Base-by-base conservation (phyloP, 305 asterid genomes). In the Fraxinus albicans region DNA sequence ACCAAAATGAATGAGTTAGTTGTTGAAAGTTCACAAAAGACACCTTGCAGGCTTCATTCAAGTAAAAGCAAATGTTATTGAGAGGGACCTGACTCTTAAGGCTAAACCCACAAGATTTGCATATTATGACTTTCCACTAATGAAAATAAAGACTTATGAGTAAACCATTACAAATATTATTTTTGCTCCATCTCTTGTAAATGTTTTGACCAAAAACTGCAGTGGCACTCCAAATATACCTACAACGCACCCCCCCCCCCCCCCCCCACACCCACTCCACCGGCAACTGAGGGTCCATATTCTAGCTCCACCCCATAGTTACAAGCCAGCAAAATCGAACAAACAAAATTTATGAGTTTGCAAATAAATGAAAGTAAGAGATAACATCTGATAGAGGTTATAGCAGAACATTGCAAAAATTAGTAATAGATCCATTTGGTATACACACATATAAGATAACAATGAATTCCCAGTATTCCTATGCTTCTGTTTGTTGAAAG, bases 1-100 rank as follows among this genome's bases (percentile, higher is more conserved):
- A 83, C 25, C 8, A 75, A 8, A 21, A 78, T 38, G 67, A 63
- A 58, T 7, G 77, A 35, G 53, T 82, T 23, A 79, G 79, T 69
- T 63, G 79, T 19, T 70, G 76, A 27, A 70, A 70, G 36, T 12
- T 25, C 3, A 29, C 38, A 6, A 76, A 73, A 44, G 63, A 35
- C 19, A 25, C 67, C 36, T 6, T 47, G 34, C 60, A 74, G 12
- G 60, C 82, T 76, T 67, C 50, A 27, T 70, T 29, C 40, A 1
- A 29, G 23, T 12, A 70, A 12, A 33, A 70, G 40, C 8, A 65
- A 23, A 23, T 65, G 17, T 3, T 15, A 23, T 25, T 9, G 34
- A 8, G 7, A 10, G 34, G 17, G 6, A 8, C 35, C 34, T 65
- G 2, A 65, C 13, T 8, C 34, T 65, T 65, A 65, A 3, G 73